A percentile compares a stretch with the other conserved stretches of the same genome.
Evolutionary conservation across 1,139 yeast species (phyloP).

Genomic region (Starmera stellimalicola): DNA sequence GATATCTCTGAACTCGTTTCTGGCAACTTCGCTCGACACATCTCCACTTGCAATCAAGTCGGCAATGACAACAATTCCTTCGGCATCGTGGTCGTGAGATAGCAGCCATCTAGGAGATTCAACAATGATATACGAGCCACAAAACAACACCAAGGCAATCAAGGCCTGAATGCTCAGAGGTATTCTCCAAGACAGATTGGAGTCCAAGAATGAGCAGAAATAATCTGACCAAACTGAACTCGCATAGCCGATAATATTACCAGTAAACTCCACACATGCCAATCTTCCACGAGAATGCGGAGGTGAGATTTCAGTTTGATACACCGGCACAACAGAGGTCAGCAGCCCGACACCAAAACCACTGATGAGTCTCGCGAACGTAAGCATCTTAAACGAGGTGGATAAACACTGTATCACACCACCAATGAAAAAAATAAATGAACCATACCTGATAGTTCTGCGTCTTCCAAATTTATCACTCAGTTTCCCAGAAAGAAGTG

Average conservation of each 20-base stretch:
- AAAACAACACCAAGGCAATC: conserved; percentile 58
- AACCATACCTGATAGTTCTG: conserved; percentile 73
- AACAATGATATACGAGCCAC: conserved; percentile 70
- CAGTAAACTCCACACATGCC: conserved; percentile 89
- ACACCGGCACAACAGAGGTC: conserved; percentile 92
- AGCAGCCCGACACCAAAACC: conserved; percentile 87
- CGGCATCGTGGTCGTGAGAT: conserved; percentile 82
- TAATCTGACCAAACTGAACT: conserved; percentile 89
- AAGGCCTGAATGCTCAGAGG: conserved; percentile 73
- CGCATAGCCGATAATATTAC: conserved; percentile 81
- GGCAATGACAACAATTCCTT: conserved; percentile 79
- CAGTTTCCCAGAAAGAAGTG: conserved; percentile 63
- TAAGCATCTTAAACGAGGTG: conserved; percentile 38
- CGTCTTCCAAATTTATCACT: conserved; percentile 81
- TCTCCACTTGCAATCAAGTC: conserved; percentile 65
- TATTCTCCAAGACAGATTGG: conserved; percentile 61
- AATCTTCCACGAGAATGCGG: conserved; percentile 82
- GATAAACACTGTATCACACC: conserved; percentile 66
- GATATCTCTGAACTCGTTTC: conserved; percentile 64
- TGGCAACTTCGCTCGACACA: conserved; percentile 44
- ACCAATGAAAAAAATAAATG: conserved; percentile 71
- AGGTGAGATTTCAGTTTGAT: conserved; percentile 86
- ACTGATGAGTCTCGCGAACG: conserved; percentile 68
- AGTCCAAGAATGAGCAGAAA: conserved; percentile 53
- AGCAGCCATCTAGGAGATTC: conserved; percentile 88